Base-by-base conservation (phyloP, 2,329 filamentous ascomycete genomes). In the Ascochyta clinopodiicola region DNA sequence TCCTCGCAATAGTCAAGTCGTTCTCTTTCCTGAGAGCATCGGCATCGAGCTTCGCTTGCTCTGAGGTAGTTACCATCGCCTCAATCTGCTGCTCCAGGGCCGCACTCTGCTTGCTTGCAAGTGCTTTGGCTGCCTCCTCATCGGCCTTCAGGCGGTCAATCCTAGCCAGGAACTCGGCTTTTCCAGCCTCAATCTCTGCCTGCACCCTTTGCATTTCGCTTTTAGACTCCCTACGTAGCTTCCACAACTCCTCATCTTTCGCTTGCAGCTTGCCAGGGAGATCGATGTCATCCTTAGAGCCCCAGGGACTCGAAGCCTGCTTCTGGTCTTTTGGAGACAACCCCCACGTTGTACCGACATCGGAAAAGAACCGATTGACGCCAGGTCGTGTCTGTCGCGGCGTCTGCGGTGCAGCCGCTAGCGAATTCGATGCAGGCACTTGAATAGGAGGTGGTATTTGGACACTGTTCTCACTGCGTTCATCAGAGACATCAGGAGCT, bases 241-340 rank as follows among this genome's bases (percentile, higher is more conserved):
- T 60, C 43, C 66, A 66, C 6, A 68, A 48, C 15, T 64, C 61
- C 21, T 74, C 65, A 32, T 72, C 69, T 31, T 70, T 74, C 7
- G 58, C 64, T 44, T 64, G 68, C n/a, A 74, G 44, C 38, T 74
- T 61, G 8, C 62, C 60, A 39, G 51, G 40, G 51, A 68, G 61
- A 35, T 61, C 48, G 35, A 44, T 19, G 25, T 42, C 45, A 36
- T 35, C 36, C 37, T 63, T 45, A 8, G 49, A 29, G 5, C 25
- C 40, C 50, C 42, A 60, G 22, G 13, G 15, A n/a, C 37, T 45
- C 4, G 43, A 39, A 9, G 55, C 9, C 12, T 32, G 31, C 2
- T 46, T 19, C 17, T n/a, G 27, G 6, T 56, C 46, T 24, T 56
- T 46, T 4, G 47, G 31, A n/a, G 46, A 51, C 3, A 56, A 32